These are phyloP conservation scores for Colletotrichum lupini DNA, from an alignment of 2,329 filamentous ascomycete species.

Conservation along the genomic window DNA sequence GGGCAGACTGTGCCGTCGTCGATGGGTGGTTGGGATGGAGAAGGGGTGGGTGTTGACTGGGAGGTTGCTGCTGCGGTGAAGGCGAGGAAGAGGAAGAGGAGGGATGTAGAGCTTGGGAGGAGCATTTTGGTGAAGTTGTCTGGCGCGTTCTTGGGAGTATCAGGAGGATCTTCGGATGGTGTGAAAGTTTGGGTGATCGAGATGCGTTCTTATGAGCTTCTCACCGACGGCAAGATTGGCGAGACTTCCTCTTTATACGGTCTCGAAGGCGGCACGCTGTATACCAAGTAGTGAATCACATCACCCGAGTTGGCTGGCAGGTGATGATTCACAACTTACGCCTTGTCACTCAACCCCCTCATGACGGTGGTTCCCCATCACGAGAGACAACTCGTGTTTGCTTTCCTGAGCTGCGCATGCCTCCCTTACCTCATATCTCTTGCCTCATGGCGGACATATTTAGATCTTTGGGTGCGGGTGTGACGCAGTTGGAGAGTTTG, in stretches of 20 bases:
- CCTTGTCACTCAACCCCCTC: neutral
- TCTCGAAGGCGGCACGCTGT: neutral
- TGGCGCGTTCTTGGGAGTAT: neutral
- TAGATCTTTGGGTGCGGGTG: neutral
- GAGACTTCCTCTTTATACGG: neutral
- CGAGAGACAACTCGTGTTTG: neutral
- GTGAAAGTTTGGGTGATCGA: neutral
- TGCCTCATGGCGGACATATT: neutral
- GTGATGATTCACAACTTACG: neutral
- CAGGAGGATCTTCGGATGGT: neutral
- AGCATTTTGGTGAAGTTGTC: neutral
- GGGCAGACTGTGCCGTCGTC: constrained; percentile 6
- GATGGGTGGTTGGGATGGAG: neutral
- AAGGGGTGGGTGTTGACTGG: neutral
- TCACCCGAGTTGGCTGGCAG: neutral
- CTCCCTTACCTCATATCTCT: too few species aligned
- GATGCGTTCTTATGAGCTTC: neutral
- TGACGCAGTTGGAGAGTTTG: neutral
- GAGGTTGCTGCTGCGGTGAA: neutral
- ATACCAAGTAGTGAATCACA: neutral
- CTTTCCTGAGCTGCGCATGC: neutral
- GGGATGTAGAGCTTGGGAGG: neutral
- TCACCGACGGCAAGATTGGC: neutral
- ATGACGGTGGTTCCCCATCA: neutral
- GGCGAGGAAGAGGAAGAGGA: neutral